phyloP scores from a whole-genome alignment of 2,329 filamentous ascomycete genomes.

The Sporothrix inflata region DNA sequence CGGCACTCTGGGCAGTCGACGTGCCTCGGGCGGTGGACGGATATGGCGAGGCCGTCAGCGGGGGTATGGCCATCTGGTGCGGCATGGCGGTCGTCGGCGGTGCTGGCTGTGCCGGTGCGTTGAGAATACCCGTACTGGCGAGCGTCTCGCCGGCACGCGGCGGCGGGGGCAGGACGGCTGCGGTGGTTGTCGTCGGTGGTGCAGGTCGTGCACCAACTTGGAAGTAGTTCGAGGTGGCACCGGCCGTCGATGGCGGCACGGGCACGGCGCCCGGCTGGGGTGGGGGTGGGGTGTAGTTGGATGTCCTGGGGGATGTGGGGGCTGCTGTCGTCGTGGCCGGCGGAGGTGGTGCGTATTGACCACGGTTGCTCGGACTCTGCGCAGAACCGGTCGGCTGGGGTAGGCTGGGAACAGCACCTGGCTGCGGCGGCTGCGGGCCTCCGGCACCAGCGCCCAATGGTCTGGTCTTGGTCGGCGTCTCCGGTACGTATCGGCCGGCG shows the following conservation, averaged over 20 bases:
- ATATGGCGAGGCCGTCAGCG: constrained; percentile 46
- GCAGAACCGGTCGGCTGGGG: constrained; percentile 49
- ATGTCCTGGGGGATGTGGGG: constrained; percentile 33
- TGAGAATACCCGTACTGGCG: neutral
- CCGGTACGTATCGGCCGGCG: constrained; percentile 31
- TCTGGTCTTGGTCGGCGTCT: constrained; percentile 19
- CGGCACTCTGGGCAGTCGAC: constrained; percentile 40
- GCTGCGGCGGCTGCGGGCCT: constrained; percentile 50
- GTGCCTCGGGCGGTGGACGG: constrained; percentile 50
- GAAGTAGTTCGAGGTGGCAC: constrained; percentile 39
- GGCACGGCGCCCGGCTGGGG: constrained; percentile 63
- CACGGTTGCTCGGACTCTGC: constrained; percentile 40
- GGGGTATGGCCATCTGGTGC: constrained; percentile 56
- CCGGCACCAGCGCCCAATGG: constrained; percentile 34
- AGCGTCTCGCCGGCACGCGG: constrained; percentile 36
- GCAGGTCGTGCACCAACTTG: constrained; percentile 41
- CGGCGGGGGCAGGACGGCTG: constrained; percentile 34
- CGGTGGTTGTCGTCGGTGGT: constrained; percentile 32
- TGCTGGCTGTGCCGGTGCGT: neutral
- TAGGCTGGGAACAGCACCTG: constrained; percentile 51
- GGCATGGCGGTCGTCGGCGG: constrained; percentile 42
- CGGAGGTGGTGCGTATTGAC: constrained; percentile 45
- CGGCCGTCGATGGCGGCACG: constrained; percentile 41
- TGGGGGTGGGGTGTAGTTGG: constrained; percentile 50
- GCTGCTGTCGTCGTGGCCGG: constrained; percentile 45